Conservation (phyloP, 768 basidiomycete genomes). For the Boletus tomentosulus region DNA sequence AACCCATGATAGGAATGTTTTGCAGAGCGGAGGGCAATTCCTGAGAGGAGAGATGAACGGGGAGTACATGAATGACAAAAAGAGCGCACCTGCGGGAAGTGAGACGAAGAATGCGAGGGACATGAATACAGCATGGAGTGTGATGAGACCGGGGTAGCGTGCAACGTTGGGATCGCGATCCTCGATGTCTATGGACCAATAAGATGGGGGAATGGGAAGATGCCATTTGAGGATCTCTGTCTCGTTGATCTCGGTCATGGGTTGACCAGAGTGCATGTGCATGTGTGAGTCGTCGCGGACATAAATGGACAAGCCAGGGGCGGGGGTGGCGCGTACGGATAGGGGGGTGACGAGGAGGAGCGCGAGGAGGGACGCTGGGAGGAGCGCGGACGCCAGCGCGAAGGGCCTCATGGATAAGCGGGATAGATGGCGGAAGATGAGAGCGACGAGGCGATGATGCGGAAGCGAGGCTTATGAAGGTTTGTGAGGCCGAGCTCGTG, state of each 20-base stretch:
- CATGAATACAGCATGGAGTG: conserved; percentile 71
- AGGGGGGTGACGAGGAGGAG: conserved; percentile 18
- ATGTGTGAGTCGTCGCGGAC: conserved; percentile 36
- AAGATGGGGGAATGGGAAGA: conserved; percentile 71
- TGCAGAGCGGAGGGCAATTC: conserved; percentile 74
- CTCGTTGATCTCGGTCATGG: conserved; percentile 68
- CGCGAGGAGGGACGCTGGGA: not conserved
- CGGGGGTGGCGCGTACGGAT: conserved; percentile 10
- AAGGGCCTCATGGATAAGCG: conserved; percentile 9
- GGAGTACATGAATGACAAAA: not conserved
- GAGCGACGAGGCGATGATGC: not conserved
- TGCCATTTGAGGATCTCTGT: conserved; percentile 65
- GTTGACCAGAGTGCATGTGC: conserved; percentile 46
- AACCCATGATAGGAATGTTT: conserved; percentile 62
- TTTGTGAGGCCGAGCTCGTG: not conserved
- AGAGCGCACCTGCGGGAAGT: conserved; percentile 67
- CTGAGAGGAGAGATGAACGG: conserved; percentile 35
- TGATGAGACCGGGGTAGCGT: conserved; percentile 67
- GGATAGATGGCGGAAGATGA: not conserved
- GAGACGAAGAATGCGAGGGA: conserved; percentile 76
- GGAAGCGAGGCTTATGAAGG: conserved; percentile 12
- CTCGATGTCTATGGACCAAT: conserved; percentile 77
- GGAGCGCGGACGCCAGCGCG: not conserved
- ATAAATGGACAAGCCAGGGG: conserved; percentile 3
- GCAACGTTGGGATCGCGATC: conserved; percentile 38